Evolutionary conservation across 169 alveolate species (phyloP).

Genomic region (Besnoitia besnoiti): DNA sequence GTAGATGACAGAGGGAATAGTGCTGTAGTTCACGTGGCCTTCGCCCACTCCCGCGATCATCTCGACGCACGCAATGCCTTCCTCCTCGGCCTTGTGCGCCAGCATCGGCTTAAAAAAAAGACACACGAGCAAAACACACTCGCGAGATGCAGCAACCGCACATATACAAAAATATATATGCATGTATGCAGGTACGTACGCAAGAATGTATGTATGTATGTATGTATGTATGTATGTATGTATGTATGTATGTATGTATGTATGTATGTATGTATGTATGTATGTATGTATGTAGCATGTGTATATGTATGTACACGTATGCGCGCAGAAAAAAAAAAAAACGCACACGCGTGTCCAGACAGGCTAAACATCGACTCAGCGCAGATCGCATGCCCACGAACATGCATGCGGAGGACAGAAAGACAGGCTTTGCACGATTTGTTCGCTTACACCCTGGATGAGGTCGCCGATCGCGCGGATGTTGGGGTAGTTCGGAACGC

Average conservation of each 20-base stretch:
- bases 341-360: not conserved
- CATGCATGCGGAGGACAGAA: not conserved
- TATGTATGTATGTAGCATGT: not conserved
- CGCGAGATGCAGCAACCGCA: not conserved
- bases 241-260: not conserved
- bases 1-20: conserved; percentile 97
- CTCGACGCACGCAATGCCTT: conserved; percentile 95
- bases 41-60: conserved; percentile 87
- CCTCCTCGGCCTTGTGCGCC: conserved; percentile 99
- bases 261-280: not conserved
- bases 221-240: not conserved
- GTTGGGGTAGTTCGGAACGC: conserved; percentile 79
- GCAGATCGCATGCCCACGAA: not conserved
- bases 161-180: not conserved
- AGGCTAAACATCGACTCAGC: not conserved
- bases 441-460: conserved; percentile 80
- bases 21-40: conserved; percentile 84
- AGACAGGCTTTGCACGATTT: not conserved
- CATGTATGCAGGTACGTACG: not conserved
- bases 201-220: not conserved
- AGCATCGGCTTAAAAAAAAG: conserved; percentile 89
- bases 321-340: no score
- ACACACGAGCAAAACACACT: not conserved
- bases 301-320: not conserved
- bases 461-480: conserved; percentile 98